Conservation (phyloP, 169 alveolate genomes). For the Amoebophrya sp. region DNA sequence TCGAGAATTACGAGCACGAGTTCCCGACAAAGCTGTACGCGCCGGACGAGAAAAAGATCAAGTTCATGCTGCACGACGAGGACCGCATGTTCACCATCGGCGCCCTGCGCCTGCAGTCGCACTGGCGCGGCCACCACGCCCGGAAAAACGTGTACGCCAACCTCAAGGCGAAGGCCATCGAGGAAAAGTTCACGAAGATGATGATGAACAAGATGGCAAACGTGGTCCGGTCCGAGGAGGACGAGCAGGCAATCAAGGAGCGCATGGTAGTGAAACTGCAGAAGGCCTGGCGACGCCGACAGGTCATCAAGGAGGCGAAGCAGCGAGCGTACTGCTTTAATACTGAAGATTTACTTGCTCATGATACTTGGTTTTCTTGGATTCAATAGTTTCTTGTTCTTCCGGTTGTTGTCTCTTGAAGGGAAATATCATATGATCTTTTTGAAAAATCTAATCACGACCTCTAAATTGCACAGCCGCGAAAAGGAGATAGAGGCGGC, state of each 20-base stretch:
- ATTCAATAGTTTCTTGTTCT: too few relatives aligned
- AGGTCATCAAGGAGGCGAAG: background rate
- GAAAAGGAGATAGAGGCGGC: background rate
- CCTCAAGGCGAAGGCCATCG: conserved; percentile 5
- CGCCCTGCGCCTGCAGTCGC: background rate
- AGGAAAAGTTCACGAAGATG: background rate
- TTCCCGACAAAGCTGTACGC: background rate
- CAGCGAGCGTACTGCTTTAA: background rate
- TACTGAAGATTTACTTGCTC: too few relatives aligned
- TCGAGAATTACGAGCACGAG: background rate
- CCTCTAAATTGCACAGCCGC: too few relatives aligned
- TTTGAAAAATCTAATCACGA: too few relatives aligned
- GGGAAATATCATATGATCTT: too few relatives aligned
- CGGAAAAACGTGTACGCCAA: background rate
- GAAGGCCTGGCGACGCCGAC: background rate
- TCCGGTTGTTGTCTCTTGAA: too few relatives aligned
- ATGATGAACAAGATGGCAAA: background rate
- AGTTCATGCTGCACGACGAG: background rate
- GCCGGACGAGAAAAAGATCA: background rate
- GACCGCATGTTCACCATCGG: background rate
- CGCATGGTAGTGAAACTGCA: background rate
- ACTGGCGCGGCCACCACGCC: background rate
- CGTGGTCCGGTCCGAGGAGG: background rate
- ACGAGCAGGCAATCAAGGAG: background rate
- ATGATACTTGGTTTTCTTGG: too few relatives aligned